Base-by-base conservation (phyloP, 1,284 basidiomycete species). In the Heterobasidion occidentale region DNA sequence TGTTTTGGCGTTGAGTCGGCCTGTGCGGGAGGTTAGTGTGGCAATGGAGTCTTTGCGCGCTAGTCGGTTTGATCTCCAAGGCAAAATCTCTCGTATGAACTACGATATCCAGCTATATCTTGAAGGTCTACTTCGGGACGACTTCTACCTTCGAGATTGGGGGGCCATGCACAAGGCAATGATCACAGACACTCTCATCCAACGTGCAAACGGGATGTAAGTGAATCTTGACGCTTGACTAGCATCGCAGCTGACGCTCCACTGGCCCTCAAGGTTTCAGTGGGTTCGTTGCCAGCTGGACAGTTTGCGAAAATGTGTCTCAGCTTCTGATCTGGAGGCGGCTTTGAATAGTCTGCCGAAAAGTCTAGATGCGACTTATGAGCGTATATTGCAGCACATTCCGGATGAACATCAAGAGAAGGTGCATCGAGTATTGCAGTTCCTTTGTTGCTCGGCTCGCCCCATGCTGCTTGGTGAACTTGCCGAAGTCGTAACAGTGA, bases 301-400 rank as follows among this genome's bases (percentile, higher is more conserved):
- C 11, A 53, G 19, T 8, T 51, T 56, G 19, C 51, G 51, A 19
- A 27, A 52, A 3, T 53, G 19, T 27, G n/a, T 12, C 4, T 46
- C 56, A 7, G 19, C 17, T 19, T 14, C 20, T 15, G 36, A 33
- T 15, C 47, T 56, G 7, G 7, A 7, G 3, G 34, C 9, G 1
- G 52, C 33, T 45, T 46, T 56, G 2, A 19, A 53, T 0, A 7
- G 8, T 27, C 42, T 58, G 6, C 56, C 56, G 1, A 36, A 55
- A 27, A 51, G 54, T 0, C 49, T 58, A 3, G 47, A 53, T 20
- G 56, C 33, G 47, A 58, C 57, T 14, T 58, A 58, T 44, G 51
- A 53, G 9, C 50, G 57, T n/a, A 42, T 47, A 6, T 38, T 56
- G 38, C 42, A 53, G 20, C 17, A 36, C 27, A 53, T 53, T n/a